phyloP scores from a whole-genome alignment of 345 rosid genomes.

The Sonneratia alba region DNA sequence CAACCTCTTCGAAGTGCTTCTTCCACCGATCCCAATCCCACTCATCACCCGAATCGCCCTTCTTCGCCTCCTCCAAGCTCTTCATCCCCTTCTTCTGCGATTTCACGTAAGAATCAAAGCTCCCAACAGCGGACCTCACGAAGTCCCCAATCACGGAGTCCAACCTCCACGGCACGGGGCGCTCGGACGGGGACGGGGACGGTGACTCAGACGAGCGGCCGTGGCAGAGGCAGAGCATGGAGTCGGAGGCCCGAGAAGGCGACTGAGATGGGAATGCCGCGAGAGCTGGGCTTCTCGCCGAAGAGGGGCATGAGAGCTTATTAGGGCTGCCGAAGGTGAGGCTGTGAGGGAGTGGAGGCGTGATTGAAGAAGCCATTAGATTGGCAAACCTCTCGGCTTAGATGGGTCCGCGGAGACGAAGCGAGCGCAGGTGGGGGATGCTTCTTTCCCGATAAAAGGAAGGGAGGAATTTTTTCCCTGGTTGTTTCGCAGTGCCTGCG shows the following conservation, averaged over 20 bases:
- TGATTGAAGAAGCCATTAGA: conserved; percentile 12
- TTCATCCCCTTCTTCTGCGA: conserved; percentile 16
- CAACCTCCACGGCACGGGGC: conserved; percentile 33
- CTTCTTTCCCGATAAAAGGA: neutral
- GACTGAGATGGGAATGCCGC: conserved; percentile 15
- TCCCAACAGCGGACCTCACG: conserved; percentile 36
- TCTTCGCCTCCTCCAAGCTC: conserved; percentile 4
- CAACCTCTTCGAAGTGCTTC: conserved; percentile 66
- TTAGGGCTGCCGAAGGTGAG: conserved; percentile 25
- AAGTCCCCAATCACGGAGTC: conserved; percentile 47
- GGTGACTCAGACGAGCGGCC: conserved; percentile 16
- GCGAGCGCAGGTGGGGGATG: neutral
- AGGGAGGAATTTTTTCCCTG: neutral
- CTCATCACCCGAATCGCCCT: conserved; percentile 19
- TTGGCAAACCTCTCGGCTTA: neutral
- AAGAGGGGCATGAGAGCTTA: conserved; percentile 9
- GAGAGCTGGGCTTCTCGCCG: conserved; percentile 27
- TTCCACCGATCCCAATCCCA: conserved; percentile 96
- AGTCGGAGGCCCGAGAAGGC: conserved; percentile 19
- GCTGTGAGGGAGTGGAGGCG: conserved; percentile 40
- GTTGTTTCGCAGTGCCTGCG: neutral
- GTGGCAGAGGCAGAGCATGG: conserved; percentile 41
- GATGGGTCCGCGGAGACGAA: neutral
- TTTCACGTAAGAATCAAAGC: conserved; percentile 43
- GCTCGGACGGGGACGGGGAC: conserved; percentile 12